Base-by-base conservation (phyloP, 768 basidiomycete genomes). In the Mycena galericulata region DNA sequence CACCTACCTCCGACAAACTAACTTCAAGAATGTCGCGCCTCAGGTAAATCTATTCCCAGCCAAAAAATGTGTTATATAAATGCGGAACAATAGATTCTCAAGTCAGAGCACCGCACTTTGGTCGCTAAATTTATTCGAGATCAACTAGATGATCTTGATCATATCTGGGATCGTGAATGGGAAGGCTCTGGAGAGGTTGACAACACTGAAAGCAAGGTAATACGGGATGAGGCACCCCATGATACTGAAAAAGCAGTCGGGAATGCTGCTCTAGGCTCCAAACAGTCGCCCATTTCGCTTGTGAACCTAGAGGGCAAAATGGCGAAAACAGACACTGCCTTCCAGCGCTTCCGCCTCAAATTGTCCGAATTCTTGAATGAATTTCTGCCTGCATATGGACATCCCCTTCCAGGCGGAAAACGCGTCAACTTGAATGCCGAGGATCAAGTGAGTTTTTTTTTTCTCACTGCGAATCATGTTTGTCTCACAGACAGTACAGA, bases 21-120 rank as follows among this genome's bases (percentile, higher is more conserved):
- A 83, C 54, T 78, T 78, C 69, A 79, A 78, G 54, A 41, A 82
- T 55, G 34, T 36, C 34, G 34, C 34, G 34, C 34, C 34, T 6
- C 34, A 36, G 34, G 34, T 36, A n/a, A n/a, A n/a, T n/a, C n/a
- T n/a, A 36, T 14, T 36, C 8, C 8, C 34, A 36, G 14, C 34
- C 14, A 36, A 36, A 36, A 36, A n/a, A n/a, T n/a, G n/a, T n/a
- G n/a, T n/a, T n/a, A n/a, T n/a, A n/a, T n/a, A n/a, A n/a, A n/a
- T n/a, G n/a, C 34, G 14, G 14, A 36, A 7, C 3, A 15, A 9
- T 15, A 49, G 47, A 49, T 49, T 11, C 47, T 49, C 26, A 27
- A 29, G 15, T 27, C 47, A 27, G 26, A 27, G 10, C 47, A 49
- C 27, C 47, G 47, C 9, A 24, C 26, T 3, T 9, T 49, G 24